Evolutionary conservation across 805 yeast species (phyloP).

Genomic region (Priceomyces carsonii): DNA sequence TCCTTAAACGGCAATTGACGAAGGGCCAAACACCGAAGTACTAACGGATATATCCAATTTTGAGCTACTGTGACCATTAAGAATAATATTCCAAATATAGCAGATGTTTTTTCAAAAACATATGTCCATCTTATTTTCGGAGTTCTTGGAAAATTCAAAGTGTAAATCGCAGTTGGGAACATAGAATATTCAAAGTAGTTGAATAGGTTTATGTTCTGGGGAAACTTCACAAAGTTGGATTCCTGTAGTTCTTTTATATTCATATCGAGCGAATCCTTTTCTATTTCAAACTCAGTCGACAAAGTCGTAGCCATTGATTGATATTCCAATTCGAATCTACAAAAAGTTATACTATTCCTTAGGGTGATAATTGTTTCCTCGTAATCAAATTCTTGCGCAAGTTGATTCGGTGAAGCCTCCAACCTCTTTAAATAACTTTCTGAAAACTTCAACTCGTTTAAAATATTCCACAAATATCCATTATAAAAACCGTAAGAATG

Average conservation of each 20-base stretch:
- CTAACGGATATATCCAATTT: conserved; percentile 71
- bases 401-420: conserved; percentile 23
- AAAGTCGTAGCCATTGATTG: conserved; percentile 44
- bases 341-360: conserved; percentile 59
- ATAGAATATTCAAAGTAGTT: conserved; percentile 79
- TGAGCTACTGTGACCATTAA: conserved; percentile 83
- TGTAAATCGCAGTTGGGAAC: conserved; percentile 89
- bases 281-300: conserved; percentile 10
- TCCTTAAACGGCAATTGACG: conserved; percentile 49
- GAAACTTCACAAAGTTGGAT: conserved; percentile 49
- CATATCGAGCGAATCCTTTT: conserved; percentile 8
- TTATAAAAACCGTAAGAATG: conserved; percentile 92
- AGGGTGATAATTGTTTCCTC: conserved; percentile 28
- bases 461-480: conserved; percentile 79
- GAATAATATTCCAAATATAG: conserved; percentile 83
- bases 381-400: conserved; percentile 24
- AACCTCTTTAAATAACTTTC: conserved; percentile 42
- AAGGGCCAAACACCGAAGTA: conserved; percentile 56
- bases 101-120: conserved; percentile 66
- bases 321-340: conserved; percentile 66
- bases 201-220: conserved; percentile 61
- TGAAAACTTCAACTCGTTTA: conserved; percentile 54
- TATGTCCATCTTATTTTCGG: conserved; percentile 65
- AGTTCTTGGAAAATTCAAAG: conserved; percentile 80
- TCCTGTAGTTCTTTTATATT: conserved; percentile 9